Conservation (phyloP, 768 basidiomycete species). For the Candolleomyces eurysporus region DNA sequence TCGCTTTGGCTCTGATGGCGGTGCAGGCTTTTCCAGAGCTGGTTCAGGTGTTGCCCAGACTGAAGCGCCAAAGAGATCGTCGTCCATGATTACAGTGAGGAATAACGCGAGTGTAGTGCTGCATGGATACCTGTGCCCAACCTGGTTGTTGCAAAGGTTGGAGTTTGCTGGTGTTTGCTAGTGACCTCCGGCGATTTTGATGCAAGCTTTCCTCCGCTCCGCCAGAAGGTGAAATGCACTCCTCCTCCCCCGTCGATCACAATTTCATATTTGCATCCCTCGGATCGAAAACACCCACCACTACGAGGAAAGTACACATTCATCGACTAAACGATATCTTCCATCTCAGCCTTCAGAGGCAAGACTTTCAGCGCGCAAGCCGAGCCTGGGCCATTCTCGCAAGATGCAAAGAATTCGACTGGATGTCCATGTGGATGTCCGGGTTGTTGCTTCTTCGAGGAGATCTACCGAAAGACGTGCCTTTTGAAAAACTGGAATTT, state of each 20-base stretch:
- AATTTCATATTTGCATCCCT: conserved; percentile 63
- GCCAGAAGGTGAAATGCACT: background rate
- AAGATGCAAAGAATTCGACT: conserved; percentile 75
- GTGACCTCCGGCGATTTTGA: background rate
- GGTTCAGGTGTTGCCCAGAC: conserved; percentile 63
- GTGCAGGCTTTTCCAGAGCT: conserved; percentile 16
- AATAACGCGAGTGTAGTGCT: conserved; percentile 1
- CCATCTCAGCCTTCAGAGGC: conserved; percentile 65
- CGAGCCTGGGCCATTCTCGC: conserved; percentile 73
- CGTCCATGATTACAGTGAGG: conserved; percentile 48
- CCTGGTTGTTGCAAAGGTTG: background rate
- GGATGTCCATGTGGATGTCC: conserved; percentile 69
- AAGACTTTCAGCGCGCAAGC: conserved; percentile 60
- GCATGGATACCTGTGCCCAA: background rate
- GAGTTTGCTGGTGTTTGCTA: background rate
- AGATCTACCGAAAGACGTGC: conserved; percentile 23
- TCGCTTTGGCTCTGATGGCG: conserved; percentile 13
- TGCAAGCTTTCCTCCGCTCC: background rate
- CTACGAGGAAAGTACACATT: conserved; percentile 68
- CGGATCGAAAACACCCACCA: conserved; percentile 45
- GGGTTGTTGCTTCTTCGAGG: conserved; percentile 56
- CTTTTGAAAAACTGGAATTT: conserved; percentile 46
- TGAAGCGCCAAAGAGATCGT: conserved; percentile 72
- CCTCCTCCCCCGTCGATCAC: conserved; percentile 23
- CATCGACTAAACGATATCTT: conserved; percentile 74